Evolutionary conservation across 2,329 filamentous ascomycete genomes (phyloP), one percentile per base, ranked within the genome.

Genomic region (Ophiosphaerella herpotricha): DNA sequence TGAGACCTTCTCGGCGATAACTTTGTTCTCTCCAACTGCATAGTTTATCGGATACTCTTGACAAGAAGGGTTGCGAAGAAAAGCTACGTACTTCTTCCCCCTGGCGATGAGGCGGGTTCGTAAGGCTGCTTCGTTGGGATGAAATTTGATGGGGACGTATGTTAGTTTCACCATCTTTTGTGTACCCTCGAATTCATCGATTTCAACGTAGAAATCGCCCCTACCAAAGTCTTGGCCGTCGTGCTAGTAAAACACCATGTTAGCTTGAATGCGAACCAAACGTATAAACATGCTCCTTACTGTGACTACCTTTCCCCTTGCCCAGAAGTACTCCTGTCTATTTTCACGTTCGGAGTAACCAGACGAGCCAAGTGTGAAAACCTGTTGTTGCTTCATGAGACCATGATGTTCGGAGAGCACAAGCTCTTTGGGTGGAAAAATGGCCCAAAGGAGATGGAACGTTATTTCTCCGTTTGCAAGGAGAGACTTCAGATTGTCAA

Each of bases 221-320:
- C 14, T 43, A 18, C 41, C 41, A 16, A 43, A 43, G 41, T 43
- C 41, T 36, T 43, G 14, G 18, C 41, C 41, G 13, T 43, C 41
- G 32, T 43, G 41, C 21, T 29, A 29, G 26, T 7, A 29, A 29
- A 21, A 21, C 18, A 4, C 18, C 18, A 21, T 21, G 4, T 29
- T 29, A 29, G 26, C 26, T 29, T 29, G 26, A 6, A 29, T 29
- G 6, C 9, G 26, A 29, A 11, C 26, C 6, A 29, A 29, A 29
- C 4, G 7, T 29, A 3, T 29, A 11, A 21, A 21, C 4, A 21
- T 21, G 18, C 18, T 21, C 26, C 26, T 11, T 29, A 29, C 26
- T 11, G 41, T 35, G 18, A 43, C 35, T 4, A 43, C 41, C 23
- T 26, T 43, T 6, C 41, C 41, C n/a, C 35, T 7, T 7, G 41